Evolutionary conservation across 306 rosid species (phyloP), one percentile per base, ranked within the genome.

Genomic region (Echinosophora koreensis): DNA sequence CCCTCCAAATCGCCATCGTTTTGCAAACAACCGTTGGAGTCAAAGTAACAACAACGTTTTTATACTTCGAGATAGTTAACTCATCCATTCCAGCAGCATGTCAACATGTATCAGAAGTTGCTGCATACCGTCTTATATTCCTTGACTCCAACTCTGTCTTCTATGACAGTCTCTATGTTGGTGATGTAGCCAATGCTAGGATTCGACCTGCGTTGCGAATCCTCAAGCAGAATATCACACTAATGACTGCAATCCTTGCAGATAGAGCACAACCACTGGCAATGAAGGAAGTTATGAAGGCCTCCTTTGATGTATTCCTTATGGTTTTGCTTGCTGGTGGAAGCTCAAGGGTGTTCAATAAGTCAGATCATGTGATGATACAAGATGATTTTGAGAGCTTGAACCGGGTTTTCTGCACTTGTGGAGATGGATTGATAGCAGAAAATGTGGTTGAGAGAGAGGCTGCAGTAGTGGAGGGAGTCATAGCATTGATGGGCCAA

Each of bases 271-370:
- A 92, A 47, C 85, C 98, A 44, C 54, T 88, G 69, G 99, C 97
- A 8, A 80, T 92, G 73, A 92, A 77, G 77, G 97, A 92, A 84
- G 92, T 95, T 58, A 92, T 95, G 97, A 92, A 58, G 84, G 88
- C 98, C 12, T 84, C 97, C 0, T 92, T 87, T n/a, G 97, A 92
- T 35, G 96, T 97, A 52, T 91, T 86, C 78, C 87, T 89, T n/a
- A 95, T 91, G 97, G 96, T 89, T 60, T 77, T 95, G 85, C 88
- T 95, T 3, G 97, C 99, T 0, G 99, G 99, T 14, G 99, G 99
- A 56, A 77, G 65, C 78, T 78, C 92, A 51, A 59, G 99, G 44
- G 91, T 84, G 46, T 95, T 89, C 14, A 71, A 77, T 14, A 81
- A 88, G 68, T 73, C 87, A 1, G 94, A 95, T 39, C 85, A 86